phyloP scores from a whole-genome alignment of 2,329 filamentous ascomycete species.

The Fusarium decemcellulare region DNA sequence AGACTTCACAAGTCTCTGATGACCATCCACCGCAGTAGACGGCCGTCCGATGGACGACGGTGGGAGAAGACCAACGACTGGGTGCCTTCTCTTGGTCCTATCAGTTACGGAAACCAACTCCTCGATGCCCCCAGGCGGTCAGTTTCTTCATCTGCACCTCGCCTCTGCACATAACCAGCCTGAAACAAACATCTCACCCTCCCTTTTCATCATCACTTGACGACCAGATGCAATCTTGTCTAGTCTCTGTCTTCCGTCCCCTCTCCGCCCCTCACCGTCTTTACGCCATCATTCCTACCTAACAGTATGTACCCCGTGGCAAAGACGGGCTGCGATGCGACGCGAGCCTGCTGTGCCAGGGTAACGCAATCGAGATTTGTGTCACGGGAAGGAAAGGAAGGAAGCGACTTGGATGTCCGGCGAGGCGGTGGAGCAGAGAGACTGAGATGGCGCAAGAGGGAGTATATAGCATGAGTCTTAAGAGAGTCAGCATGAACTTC shows the following conservation, averaged over 20 bases:
- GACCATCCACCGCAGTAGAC: constrained; percentile 19
- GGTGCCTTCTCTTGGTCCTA: background rate
- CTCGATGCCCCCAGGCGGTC: constrained; percentile 22
- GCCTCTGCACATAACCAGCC: constrained; percentile 36
- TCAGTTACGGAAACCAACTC: background rate
- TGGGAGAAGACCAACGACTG: background rate
- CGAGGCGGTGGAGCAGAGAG: constrained; percentile 29
- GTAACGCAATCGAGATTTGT: constrained; percentile 49
- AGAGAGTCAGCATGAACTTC: constrained; percentile 3
- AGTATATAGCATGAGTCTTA: constrained; percentile 13
- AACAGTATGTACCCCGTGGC: constrained; percentile 14
- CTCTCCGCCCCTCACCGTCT: constrained; percentile 32
- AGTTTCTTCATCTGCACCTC: constrained; percentile 38
- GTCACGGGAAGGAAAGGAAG: constrained; percentile 21
- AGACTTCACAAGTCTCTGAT: background rate
- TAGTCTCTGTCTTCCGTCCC: background rate
- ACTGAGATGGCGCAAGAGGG: background rate
- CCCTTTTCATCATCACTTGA: background rate
- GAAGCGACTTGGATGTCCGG: constrained; percentile 5
- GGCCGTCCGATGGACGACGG: background rate
- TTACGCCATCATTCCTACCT: constrained; percentile 21
- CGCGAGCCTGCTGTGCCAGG: constrained; percentile 35
- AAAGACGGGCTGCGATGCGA: constrained; percentile 24
- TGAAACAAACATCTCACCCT: constrained; percentile 29
- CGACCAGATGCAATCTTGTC: background rate